These are phyloP conservation scores for Plasmodium ovale DNA, from an alignment of 169 alveolate genomes.

Conservation along the genomic window DNA sequence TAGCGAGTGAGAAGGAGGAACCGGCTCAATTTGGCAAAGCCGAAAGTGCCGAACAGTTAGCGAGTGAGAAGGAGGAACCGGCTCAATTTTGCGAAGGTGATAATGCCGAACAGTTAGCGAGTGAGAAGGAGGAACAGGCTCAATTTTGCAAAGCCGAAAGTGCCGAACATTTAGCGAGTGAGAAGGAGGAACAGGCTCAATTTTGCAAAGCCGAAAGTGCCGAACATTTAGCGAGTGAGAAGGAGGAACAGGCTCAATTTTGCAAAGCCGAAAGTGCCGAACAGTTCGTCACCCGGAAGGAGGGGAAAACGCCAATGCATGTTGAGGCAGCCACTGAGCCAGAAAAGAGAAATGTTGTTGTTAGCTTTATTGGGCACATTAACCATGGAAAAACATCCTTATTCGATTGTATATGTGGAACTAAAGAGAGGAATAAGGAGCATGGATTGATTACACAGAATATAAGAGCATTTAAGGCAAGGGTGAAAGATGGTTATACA, in stretches of 20 bases:
- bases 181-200: no score
- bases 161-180: no score
- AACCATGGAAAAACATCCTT: conserved; percentile 98
- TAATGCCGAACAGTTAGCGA: neutral
- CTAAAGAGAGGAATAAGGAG: conserved; percentile 87
- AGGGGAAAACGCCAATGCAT: neutral
- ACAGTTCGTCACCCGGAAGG: no score
- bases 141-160: no score
- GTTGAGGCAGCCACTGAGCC: neutral
- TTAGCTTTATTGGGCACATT: conserved; percentile 97
- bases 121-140: neutral
- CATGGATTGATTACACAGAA: conserved; percentile 94
- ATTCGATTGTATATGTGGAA: conserved; percentile 86
- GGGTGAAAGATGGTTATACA: conserved; percentile 78
- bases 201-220: no score
- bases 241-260: neutral
- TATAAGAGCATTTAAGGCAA: conserved; percentile 94
- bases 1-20: neutral
- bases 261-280: neutral
- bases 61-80: no score
- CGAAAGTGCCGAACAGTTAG: no score
- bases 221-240: neutral
- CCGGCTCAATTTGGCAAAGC: neutral
- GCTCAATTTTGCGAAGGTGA: no score
- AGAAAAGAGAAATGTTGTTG: conserved; percentile 91